phyloP scores from a whole-genome alignment of 108 stramenopile genomes.

The Bacterosira constricta region DNA sequence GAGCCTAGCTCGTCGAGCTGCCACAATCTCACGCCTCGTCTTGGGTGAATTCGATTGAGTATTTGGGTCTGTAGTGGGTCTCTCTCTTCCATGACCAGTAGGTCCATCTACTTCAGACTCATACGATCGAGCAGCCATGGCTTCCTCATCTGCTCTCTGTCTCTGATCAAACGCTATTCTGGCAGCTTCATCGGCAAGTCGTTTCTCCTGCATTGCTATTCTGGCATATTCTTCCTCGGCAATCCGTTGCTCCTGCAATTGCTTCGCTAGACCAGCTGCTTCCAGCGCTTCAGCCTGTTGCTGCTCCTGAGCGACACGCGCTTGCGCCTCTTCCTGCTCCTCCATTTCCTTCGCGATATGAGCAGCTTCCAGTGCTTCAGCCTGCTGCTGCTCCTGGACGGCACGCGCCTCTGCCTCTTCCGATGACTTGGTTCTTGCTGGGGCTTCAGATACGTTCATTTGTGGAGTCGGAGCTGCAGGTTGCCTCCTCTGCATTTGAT shows the following conservation, averaged over 20 bases:
- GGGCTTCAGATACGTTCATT: not conserved
- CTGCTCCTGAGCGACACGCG: not conserved
- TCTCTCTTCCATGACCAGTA: not conserved
- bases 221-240: not conserved
- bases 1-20: not conserved
- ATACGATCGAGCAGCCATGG: not conserved
- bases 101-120: not conserved
- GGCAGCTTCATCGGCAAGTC: not conserved
- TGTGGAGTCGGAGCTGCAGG: not conserved
- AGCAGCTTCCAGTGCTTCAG: not conserved
- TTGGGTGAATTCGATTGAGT: not conserved
- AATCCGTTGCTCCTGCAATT: not conserved
- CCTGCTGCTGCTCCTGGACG: not conserved
- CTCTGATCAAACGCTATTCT: not conserved
- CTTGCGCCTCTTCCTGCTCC: not conserved
- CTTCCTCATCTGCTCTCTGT: not conserved
- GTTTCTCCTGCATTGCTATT: not conserved
- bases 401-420: not conserved
- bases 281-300: not conserved
- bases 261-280: not conserved
- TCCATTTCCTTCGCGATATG: not conserved
- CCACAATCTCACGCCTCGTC: slow-evolving; percentile 3
- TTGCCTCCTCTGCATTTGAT: not conserved
- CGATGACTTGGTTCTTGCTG: not conserved
- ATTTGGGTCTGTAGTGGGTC: not conserved